phyloP scores from a whole-genome alignment of 257 asterid species.

The Asclepias syriaca region DNA sequence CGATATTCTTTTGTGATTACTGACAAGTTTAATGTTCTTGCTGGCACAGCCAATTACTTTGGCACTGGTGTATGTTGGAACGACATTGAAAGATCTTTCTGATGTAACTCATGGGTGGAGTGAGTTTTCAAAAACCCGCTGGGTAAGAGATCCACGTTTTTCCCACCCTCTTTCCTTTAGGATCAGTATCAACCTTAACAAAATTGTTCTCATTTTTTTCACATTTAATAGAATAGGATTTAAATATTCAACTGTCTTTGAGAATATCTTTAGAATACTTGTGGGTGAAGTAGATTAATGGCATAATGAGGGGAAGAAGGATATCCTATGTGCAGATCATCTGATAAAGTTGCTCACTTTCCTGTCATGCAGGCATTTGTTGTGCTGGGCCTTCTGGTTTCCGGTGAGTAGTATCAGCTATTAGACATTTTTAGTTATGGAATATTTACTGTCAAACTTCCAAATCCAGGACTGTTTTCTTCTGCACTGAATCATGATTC shows the following conservation, averaged over 20 bases:
- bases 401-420: constrained; percentile 56
- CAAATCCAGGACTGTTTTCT: neutral
- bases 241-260: neutral
- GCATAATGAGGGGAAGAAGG: neutral
- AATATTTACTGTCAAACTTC: neutral
- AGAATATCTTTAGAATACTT: neutral
- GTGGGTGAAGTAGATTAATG: neutral
- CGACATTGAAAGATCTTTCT: constrained; percentile 92
- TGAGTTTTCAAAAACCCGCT: constrained; percentile 81
- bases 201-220: neutral
- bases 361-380: constrained; percentile 64
- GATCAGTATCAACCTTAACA: neutral
- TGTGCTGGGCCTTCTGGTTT: constrained; percentile 56
- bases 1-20: neutral
- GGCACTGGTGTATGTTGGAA: constrained; percentile 92
- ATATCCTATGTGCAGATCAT: neutral
- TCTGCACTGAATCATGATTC: neutral
- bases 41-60: constrained; percentile 83
- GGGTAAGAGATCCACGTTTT: constrained; percentile 47
- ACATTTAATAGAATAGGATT: neutral
- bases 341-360: constrained; percentile 17
- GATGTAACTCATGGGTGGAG: constrained; percentile 98
- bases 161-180: too few relatives aligned
- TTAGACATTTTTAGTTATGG: neutral
- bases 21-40: constrained; percentile 13